A percentile compares a stretch with the other conserved stretches of the same genome.
These are phyloP conservation scores for Flaveria brownii DNA, from an alignment of 129 eudicot species.

Conservation along the genomic window DNA sequence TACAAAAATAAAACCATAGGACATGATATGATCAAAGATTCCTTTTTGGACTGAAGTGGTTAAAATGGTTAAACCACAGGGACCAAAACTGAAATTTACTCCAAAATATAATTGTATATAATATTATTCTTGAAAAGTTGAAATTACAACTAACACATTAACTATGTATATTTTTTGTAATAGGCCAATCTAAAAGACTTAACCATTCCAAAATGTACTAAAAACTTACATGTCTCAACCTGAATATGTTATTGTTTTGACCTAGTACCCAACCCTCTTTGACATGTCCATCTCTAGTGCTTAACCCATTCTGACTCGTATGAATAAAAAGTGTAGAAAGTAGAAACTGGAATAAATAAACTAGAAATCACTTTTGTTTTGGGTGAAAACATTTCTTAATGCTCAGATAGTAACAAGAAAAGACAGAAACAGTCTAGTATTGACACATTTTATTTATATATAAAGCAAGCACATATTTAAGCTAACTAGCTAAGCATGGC, in stretches of 20 bases:
- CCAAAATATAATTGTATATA: neutral
- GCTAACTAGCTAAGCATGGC: neutral
- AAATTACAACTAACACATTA: neutral
- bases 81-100: too few relatives aligned
- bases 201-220: neutral
- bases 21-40: too few relatives aligned
- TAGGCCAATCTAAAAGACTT: too few relatives aligned
- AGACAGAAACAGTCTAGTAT: neutral
- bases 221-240: neutral
- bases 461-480: neutral
- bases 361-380: neutral
- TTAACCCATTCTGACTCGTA: neutral
- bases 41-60: too few relatives aligned
- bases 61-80: too few relatives aligned
- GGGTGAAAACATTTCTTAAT: neutral
- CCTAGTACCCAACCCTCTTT: neutral
- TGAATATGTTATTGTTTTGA: neutral
- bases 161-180: neutral
- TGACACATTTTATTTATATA: neutral
- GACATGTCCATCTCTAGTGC: neutral
- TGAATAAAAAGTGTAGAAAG: neutral
- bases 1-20: too few relatives aligned
- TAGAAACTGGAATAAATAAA: neutral
- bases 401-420: neutral
- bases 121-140: slow-evolving; percentile 3